Base-by-base conservation (phyloP, 805 yeast genomes). In the Wickerhamiella australiensis region DNA sequence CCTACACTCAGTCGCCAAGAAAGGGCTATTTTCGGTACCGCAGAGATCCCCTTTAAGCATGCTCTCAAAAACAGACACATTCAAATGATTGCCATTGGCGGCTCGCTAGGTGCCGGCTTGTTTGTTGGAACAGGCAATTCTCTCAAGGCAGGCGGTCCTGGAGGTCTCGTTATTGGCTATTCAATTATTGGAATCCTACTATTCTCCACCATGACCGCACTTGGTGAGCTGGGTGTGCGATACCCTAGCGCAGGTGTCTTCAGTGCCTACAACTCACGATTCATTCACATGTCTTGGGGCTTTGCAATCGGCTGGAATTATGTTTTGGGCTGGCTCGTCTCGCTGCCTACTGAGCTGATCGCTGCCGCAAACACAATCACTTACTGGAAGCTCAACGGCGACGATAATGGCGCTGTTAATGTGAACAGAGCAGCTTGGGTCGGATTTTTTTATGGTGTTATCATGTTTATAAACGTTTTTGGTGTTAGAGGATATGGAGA, bases 241-340 rank as follows among this genome's bases (percentile, higher is more conserved):
- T 82, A 69, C 71, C 84, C 76, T 56, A 81, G 70, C 59, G 59
- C 74, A n/a, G 82, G 84, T 61, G 72, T 80, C 13, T 77, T 78
- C 59, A 75, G 78, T 47, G 71, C 76, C 50, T 79, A 74, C 64
- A 75, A 80, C 53, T 70, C 78, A 45, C 68, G 85, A 56, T 73
- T 80, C 56, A 68, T 80, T 37, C 85, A 80, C 54, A 80, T 80
- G 13, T 76, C 82, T 20, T 69, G 79, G 61, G 85, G 85, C 1
- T 81, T 81, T 59, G 78, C 85, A 44, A 76, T 79, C 61, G 84
- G 83, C 36, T 77, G 82, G 84, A 78, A 78, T 61, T 81, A 81
- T 59, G 76, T 76, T 51, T 62, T 80, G 54, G 82, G 78, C 62
- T 77, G 79, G 78, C 65, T 80, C 20, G 78, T 79, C 45, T 72